Percentiles rank a stretch among this genome's conserved stretches.
These are phyloP conservation scores for Boletus sp. DNA, from an alignment of 768 basidiomycete genomes.

Conservation along the genomic window DNA sequence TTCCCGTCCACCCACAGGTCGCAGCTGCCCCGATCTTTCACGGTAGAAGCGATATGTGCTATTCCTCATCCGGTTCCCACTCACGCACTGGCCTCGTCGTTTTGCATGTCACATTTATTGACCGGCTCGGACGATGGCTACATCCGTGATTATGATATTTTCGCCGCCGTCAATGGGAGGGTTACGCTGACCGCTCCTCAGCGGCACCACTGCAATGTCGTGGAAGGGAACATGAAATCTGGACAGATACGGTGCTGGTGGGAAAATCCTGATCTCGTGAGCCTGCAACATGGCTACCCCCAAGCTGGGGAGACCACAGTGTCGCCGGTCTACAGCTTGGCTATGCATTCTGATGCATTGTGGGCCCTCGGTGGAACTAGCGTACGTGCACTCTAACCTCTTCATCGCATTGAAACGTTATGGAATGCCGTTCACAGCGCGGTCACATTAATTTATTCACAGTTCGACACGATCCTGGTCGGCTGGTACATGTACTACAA, in stretches of 20 bases:
- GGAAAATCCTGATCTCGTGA: constrained; percentile 56
- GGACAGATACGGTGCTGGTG: constrained; percentile 88
- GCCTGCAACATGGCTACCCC: constrained; percentile 23
- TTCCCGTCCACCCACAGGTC: constrained; percentile 30
- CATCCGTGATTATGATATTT: constrained; percentile 90
- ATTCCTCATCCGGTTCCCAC: constrained; percentile 87
- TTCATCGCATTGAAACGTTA: constrained; percentile 15
- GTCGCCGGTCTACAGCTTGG: constrained; percentile 85
- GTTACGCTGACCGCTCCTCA: constrained; percentile 85
- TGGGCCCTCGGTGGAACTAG: constrained; percentile 89
- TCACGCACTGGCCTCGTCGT: constrained; percentile 81
- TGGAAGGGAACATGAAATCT: constrained; percentile 88
- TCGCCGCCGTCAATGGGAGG: constrained; percentile 83
- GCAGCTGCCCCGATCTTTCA: constrained; percentile 57
- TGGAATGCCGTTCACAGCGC: constrained; percentile 43
- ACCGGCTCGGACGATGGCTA: constrained; percentile 95
- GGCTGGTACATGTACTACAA: constrained; percentile 55
- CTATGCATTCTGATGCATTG: constrained; percentile 88
- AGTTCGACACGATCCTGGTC: constrained; percentile 88
- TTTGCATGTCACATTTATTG: constrained; percentile 83
- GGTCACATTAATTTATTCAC: constrained; percentile 95
- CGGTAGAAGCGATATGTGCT: constrained; percentile 88
- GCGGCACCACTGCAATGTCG: constrained; percentile 82
- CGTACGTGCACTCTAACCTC: constrained; percentile 44
- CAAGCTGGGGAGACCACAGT: constrained; percentile 49